Conservation (phyloP, 345 rosid genomes). For the Bruguiera gymnorhiza region DNA sequence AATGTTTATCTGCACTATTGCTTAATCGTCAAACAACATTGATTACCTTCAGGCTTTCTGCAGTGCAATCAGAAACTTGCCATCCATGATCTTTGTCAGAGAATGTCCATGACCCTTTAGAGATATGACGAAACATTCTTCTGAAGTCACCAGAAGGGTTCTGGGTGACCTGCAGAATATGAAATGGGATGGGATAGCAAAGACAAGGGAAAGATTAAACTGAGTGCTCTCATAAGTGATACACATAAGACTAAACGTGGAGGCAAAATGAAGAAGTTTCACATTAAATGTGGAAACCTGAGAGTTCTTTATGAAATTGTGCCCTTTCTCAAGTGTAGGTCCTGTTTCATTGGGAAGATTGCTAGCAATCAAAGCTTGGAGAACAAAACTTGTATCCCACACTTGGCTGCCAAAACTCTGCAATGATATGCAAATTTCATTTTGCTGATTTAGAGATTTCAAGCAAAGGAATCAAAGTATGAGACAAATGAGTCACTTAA, state of each 20-base stretch:
- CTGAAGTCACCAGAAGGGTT: conserved; percentile 14
- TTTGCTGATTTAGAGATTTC: no score
- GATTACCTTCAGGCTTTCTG: conserved; percentile 14
- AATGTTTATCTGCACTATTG: background rate
- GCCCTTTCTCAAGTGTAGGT: conserved; percentile 15
- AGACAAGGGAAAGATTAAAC: no score
- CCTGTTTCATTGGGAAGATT: background rate
- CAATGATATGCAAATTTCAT: background rate
- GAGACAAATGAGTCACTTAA: background rate
- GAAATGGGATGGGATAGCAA: background rate
- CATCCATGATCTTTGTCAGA: conserved; percentile 19
- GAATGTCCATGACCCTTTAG: conserved; percentile 18
- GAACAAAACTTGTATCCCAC: conserved; percentile 19
- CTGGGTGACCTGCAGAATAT: background rate
- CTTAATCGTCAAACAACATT: background rate
- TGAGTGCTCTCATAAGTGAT: background rate
- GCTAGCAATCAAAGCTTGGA: conserved; percentile 13
- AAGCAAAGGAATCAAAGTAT: no score
- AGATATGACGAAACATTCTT: background rate
- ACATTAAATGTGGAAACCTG: conserved; percentile 6
- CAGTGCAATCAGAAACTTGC: conserved; percentile 23
- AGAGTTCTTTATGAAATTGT: conserved; percentile 14
- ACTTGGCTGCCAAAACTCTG: conserved; percentile 14
- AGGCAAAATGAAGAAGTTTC: background rate
- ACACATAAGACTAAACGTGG: background rate